These are phyloP conservation scores for Picocystis sp. DNA, from an alignment of 163 green algal genomes.

Conservation along the genomic window DNA sequence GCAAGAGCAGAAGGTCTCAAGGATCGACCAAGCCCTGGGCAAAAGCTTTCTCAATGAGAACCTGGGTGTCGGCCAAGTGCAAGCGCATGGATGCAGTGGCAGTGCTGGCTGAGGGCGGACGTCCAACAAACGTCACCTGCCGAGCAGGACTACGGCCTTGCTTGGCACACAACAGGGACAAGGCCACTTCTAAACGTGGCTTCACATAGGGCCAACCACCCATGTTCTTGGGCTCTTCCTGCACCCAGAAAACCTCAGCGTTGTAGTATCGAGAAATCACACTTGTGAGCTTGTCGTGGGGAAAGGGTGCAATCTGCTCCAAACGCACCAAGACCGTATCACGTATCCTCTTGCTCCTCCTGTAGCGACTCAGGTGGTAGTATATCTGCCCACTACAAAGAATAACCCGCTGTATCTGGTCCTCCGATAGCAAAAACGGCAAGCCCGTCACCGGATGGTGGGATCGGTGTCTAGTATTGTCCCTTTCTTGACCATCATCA, in stretches of 20 bases:
- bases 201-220: constrained; percentile 49
- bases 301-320: constrained; percentile 59
- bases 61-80: constrained; percentile 23
- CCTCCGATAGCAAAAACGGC: constrained; percentile 19
- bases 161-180: constrained; percentile 21
- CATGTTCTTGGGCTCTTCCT: constrained; percentile 69
- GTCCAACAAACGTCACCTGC: constrained; percentile 23
- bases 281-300: constrained; percentile 40
- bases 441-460: constrained; percentile 9
- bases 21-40: not conserved
- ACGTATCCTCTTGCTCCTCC: constrained; percentile 10
- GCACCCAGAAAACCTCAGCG: constrained; percentile 26
- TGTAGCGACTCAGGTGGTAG: constrained; percentile 31
- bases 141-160: not conserved
- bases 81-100: constrained; percentile 33
- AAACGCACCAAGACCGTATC: constrained; percentile 40
- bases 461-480: constrained; percentile 43
- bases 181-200: constrained; percentile 42
- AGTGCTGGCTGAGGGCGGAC: constrained; percentile 22
- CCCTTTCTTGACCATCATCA: constrained; percentile 37
- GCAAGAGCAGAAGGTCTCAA: no score
- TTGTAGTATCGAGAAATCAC: constrained; percentile 23
- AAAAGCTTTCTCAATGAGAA: constrained; percentile 26
- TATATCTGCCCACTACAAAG: constrained; percentile 62
- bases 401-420: constrained; percentile 40